Conservation (phyloP, 2,329 filamentous ascomycete genomes). For the Mollisia scopiformis region DNA sequence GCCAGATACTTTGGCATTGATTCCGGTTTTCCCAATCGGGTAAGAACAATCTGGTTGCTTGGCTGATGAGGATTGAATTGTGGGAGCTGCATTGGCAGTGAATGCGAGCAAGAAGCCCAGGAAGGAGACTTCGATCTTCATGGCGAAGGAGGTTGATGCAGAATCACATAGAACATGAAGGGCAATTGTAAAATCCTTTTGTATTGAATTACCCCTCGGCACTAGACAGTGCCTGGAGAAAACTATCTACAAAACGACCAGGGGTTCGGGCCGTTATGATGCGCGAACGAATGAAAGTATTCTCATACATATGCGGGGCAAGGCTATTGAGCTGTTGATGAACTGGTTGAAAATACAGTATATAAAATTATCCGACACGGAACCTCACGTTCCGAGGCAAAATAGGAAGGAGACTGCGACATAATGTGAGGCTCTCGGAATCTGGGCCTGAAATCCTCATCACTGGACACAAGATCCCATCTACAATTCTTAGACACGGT, state of each 20-base stretch:
- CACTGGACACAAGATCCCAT: background rate
- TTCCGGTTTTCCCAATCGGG: slow-evolving; percentile 20
- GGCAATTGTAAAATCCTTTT: background rate
- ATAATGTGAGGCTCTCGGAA: slow-evolving; percentile 1
- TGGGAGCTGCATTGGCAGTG: background rate
- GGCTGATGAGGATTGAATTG: slow-evolving; percentile 4
- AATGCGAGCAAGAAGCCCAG: background rate
- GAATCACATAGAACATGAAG: background rate
- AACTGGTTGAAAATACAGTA: background rate
- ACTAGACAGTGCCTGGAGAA: background rate
- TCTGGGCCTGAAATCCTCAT: slow-evolving; percentile 8
- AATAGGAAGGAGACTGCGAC: background rate
- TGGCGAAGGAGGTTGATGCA: background rate
- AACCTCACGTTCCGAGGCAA: background rate
- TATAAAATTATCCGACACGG: slow-evolving; percentile 5
- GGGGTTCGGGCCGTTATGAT: background rate
- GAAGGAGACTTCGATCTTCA: slow-evolving; percentile 5
- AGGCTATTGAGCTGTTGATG: background rate
- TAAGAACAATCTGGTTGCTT: slow-evolving; percentile 15
- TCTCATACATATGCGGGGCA: background rate
- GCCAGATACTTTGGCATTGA: slow-evolving; percentile 30
- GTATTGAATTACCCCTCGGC: background rate
- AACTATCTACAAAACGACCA: background rate
- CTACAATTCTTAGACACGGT: background rate
- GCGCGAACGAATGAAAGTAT: background rate